Percentiles rank a stretch among this genome's conserved stretches.
phyloP scores from a whole-genome alignment of 768 basidiomycete genomes.

The Royoungia palumana region DNA sequence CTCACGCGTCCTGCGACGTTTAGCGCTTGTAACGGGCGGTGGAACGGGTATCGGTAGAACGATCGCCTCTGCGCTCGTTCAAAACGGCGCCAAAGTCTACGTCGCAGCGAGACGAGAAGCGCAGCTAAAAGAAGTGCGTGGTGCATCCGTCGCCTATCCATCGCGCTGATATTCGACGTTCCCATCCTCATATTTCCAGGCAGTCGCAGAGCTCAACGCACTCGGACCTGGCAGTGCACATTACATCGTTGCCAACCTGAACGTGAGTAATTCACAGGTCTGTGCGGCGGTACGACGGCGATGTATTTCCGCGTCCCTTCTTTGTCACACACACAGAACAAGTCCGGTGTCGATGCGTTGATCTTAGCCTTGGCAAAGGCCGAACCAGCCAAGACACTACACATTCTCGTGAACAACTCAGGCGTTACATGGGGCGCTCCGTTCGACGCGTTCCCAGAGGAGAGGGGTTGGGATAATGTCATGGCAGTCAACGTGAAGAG shows the following conservation, averaged over 20 bases:
- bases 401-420: constrained; percentile 83
- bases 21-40: constrained; percentile 80
- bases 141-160: constrained; percentile 29
- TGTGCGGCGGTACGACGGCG: not conserved
- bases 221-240: constrained; percentile 57
- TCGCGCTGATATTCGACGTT: constrained; percentile 4
- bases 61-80: constrained; percentile 78
- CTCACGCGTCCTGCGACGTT: not conserved
- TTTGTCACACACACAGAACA: constrained; percentile 44
- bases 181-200: constrained; percentile 27
- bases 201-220: constrained; percentile 58
- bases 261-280: constrained; percentile 42
- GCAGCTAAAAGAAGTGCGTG: constrained; percentile 67
- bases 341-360: constrained; percentile 75
- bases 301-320: not conserved
- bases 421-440: constrained; percentile 78
- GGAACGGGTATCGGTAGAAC: constrained; percentile 81
- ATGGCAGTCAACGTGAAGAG: constrained; percentile 84
- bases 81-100: constrained; percentile 87
- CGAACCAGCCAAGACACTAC: constrained; percentile 57
- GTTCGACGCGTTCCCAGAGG: constrained; percentile 69
- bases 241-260: constrained; percentile 73
- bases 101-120: constrained; percentile 83
- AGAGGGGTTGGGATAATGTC: constrained; percentile 82
- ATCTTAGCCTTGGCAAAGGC: constrained; percentile 63